phyloP scores from a whole-genome alignment of 2,329 filamentous ascomycete genomes.

The Epichloe amarillans region DNA sequence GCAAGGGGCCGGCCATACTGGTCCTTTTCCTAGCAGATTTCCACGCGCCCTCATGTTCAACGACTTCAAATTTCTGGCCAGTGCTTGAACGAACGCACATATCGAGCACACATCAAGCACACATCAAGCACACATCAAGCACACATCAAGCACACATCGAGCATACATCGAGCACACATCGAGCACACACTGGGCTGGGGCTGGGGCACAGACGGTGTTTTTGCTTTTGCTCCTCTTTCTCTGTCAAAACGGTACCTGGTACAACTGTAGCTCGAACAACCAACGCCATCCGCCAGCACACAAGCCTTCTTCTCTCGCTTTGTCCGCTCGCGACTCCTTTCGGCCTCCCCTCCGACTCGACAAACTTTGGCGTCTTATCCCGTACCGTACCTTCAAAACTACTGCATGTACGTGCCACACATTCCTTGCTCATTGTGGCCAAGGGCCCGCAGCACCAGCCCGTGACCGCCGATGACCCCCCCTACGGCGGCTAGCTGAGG shows the following conservation, averaged over 20 bases:
- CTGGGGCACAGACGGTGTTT: neutral
- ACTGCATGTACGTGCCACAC: constrained; percentile 2
- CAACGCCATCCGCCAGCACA: neutral
- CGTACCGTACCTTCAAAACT: neutral
- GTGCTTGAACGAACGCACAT: neutral
- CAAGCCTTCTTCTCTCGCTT: neutral
- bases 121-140: too few species aligned
- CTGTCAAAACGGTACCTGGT: neutral
- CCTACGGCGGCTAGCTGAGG: neutral
- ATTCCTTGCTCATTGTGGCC: constrained; percentile 2
- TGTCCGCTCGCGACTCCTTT: neutral
- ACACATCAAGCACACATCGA: too few species aligned
- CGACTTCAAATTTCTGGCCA: too few species aligned
- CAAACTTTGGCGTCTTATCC: neutral
- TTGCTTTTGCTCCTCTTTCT: neutral
- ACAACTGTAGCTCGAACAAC: neutral
- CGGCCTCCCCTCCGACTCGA: neutral
- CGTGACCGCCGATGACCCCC: neutral
- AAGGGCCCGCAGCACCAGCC: neutral
- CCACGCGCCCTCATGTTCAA: too few species aligned
- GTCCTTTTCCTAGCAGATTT: too few species aligned
- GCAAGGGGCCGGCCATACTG: too few species aligned
- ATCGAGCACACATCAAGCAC: too few species aligned
- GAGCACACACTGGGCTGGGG: neutral
- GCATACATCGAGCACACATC: too few species aligned